Evolutionary conservation across 305 asterid species (phyloP).

Genomic region (Fraxinus sp.): DNA sequence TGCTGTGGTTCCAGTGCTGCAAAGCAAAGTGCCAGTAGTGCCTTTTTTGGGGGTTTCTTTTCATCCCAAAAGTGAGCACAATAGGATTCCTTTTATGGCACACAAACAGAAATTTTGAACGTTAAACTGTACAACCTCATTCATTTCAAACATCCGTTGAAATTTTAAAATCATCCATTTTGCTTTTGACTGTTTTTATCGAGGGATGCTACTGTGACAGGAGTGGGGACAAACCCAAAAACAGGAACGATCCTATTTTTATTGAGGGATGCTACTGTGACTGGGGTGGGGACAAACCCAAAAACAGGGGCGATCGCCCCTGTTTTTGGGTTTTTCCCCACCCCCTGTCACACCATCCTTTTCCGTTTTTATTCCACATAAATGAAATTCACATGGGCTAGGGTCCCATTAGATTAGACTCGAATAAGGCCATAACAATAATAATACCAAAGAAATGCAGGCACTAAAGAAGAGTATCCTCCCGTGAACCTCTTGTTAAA

Average conservation of each 20-base stretch:
- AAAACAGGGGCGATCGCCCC: no score
- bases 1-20: background rate
- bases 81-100: background rate
- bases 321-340: no score
- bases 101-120: background rate
- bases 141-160: background rate
- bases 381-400: background rate
- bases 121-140: background rate
- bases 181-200: background rate
- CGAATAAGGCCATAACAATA: background rate
- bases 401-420: background rate
- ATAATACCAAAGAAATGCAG: background rate
- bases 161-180: background rate
- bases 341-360: no score
- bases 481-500: background rate
- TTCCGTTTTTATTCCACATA: background rate
- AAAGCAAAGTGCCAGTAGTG: background rate
- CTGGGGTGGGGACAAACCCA: no score
- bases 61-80: background rate
- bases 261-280: no score
- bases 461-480: background rate
- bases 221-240: no score
- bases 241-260: no score
- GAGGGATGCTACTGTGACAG: no score
- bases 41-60: background rate